Conservation (phyloP, 2,329 filamentous ascomycete species). For the Metarhizium robertsii region DNA sequence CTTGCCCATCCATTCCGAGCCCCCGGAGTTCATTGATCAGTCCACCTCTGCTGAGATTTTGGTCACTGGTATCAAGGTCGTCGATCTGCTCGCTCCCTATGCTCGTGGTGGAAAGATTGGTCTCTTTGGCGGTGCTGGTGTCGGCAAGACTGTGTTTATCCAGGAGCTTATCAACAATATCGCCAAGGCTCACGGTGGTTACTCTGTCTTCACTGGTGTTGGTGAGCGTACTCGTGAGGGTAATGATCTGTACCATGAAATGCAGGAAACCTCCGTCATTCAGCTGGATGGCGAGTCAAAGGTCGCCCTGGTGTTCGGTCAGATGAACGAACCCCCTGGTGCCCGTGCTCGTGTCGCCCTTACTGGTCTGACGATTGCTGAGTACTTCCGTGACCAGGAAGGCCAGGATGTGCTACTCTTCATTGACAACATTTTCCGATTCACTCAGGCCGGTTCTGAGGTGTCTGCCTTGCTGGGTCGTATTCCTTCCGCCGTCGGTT, state of each 20-base stretch:
- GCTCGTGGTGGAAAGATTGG: slow-evolving; percentile 99
- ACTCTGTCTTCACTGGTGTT: slow-evolving; percentile 99
- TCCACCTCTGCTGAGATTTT: slow-evolving; percentile 94
- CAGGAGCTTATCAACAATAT: slow-evolving; percentile 99
- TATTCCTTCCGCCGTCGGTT: slow-evolving; percentile 99
- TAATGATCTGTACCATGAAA: slow-evolving; percentile 99
- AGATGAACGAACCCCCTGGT: slow-evolving; percentile 99
- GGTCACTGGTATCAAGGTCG: slow-evolving; percentile 99
- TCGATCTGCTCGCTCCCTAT: slow-evolving; percentile 97
- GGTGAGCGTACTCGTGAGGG: slow-evolving; percentile 99
- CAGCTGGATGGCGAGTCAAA: slow-evolving; percentile 99
- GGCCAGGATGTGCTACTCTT: slow-evolving; percentile 98
- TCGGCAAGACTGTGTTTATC: slow-evolving; percentile 99
- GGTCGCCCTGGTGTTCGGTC: slow-evolving; percentile 98
- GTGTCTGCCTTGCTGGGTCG: slow-evolving; percentile 98
- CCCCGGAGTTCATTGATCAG: slow-evolving; percentile 88
- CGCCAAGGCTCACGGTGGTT: slow-evolving; percentile 99
- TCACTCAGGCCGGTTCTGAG: slow-evolving; percentile 99
- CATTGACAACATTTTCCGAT: slow-evolving; percentile 99
- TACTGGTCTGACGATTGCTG: slow-evolving; percentile 72
- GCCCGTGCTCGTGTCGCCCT: slow-evolving; percentile 99
- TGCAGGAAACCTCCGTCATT: slow-evolving; percentile 99
- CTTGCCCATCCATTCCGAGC: slow-evolving; percentile 87
- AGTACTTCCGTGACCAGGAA: slow-evolving; percentile 69
- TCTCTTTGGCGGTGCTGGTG: slow-evolving; percentile 99